These are phyloP conservation scores for Fusarium marasasianum DNA, from an alignment of 2,329 filamentous ascomycete genomes.

Conservation along the genomic window DNA sequence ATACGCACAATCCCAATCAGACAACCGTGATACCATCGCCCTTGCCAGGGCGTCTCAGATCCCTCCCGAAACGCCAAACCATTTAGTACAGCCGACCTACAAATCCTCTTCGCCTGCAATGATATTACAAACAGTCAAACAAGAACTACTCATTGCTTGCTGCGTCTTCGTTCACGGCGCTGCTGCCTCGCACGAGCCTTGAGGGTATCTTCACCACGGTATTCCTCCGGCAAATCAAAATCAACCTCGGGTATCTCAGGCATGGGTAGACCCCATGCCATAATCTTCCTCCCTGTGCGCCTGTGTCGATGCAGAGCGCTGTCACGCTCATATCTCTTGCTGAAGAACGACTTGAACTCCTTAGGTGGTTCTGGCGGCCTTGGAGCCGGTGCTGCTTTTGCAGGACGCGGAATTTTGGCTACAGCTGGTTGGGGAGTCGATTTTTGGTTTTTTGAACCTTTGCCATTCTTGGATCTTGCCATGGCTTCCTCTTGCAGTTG, in stretches of 20 bases:
- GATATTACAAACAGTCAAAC: slow-evolving; percentile 35
- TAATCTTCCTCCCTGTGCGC: slow-evolving; percentile 72
- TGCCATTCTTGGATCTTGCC: slow-evolving; percentile 58
- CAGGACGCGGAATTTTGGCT: slow-evolving; percentile 26
- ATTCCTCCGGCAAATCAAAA: slow-evolving; percentile 78
- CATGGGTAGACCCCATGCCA: slow-evolving; percentile 84
- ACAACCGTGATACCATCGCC: slow-evolving; percentile 15
- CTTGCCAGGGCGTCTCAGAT: slow-evolving; percentile 15
- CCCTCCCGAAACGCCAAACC: slow-evolving; percentile 36
- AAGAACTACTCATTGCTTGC: slow-evolving; percentile 47
- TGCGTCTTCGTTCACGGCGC: slow-evolving; percentile 67
- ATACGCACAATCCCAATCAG: slow-evolving; percentile 2
- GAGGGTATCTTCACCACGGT: slow-evolving; percentile 64
- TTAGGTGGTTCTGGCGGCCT: slow-evolving; percentile 55
- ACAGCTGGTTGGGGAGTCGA: slow-evolving; percentile 36
- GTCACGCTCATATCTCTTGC: slow-evolving; percentile 81
- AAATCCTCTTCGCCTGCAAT: slow-evolving; percentile 14
- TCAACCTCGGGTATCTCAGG: slow-evolving; percentile 77
- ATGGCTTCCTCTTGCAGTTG: slow-evolving; percentile 79
- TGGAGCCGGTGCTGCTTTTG: slow-evolving; percentile 40
- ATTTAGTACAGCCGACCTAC: slow-evolving; percentile 24
- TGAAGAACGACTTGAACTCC: slow-evolving; percentile 88
- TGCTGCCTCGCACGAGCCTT: slow-evolving; percentile 70
- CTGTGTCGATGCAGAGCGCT: slow-evolving; percentile 78
- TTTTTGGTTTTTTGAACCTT: slow-evolving; percentile 47